Evolutionary conservation across 2,329 filamentous ascomycete species (phyloP).

Genomic region (Microsporum ferrugineum): DNA sequence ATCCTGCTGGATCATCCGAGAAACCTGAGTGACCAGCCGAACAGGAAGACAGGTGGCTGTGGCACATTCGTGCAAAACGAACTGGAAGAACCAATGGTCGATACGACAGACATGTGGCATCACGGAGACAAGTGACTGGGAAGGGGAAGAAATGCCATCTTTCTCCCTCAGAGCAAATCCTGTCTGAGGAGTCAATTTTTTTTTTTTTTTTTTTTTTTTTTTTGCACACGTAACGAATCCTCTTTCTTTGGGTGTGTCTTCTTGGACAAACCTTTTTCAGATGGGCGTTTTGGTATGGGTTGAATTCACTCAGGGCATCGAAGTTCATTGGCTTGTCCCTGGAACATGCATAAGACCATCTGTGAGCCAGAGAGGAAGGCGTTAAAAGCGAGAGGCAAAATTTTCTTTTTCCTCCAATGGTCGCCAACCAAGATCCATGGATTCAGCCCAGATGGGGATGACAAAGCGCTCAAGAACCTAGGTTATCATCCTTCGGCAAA

Average conservation of each 20-base stretch:
- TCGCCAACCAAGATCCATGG: not conserved
- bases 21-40: not conserved
- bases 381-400: conserved; percentile 1
- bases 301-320: not conserved
- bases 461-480: not conserved
- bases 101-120: conserved; percentile 1
- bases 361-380: not conserved
- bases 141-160: not conserved
- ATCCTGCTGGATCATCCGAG: not conserved
- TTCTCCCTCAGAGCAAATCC: not conserved
- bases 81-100: not conserved
- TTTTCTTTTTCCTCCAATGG: conserved; percentile 4
- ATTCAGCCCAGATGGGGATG: not conserved
- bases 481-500: not conserved
- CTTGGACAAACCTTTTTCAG: no score
- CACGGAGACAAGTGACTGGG: not conserved
- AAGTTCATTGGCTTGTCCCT: not conserved
- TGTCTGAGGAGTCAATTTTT: not conserved
- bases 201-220: not conserved
- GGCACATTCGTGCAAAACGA: not conserved
- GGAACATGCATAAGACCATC: conserved; percentile 2
- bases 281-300: not conserved
- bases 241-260: no score
- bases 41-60: not conserved
- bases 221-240: not conserved